Evolutionary conservation across 2,329 filamentous ascomycete genomes (phyloP), one percentile per base, ranked within the genome.

Genomic region (Chaetothyriales sp.): DNA sequence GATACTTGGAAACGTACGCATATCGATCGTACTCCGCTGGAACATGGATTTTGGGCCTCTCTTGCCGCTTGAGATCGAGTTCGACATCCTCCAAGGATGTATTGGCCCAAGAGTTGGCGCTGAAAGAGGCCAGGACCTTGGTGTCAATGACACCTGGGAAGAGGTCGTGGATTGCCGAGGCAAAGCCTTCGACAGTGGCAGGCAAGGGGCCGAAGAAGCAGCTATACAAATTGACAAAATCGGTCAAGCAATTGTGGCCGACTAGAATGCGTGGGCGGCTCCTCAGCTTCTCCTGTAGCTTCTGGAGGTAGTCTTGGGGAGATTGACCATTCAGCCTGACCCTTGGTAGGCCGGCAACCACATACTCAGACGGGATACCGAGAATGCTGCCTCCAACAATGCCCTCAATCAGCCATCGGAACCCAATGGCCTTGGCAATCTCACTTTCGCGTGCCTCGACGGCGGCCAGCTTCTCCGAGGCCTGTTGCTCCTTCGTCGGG

Each of bases 231-330:
- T 80, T 79, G n/a, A 80, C 68, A 43, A 82, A 60, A 57, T 82
- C 79, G 1, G 74, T 74, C 60, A 82, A 79, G 57, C 79, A 71
- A 57, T 82, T 82, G 63, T 82, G 79, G 1, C 78, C 79, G 1
- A 82, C 73, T 2, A 82, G 58, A 1, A 79, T 67, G 1, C 72
- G 70, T 12, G 71, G 68, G 18, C 68, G 71, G 18, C 64, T 61
- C 44, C 67, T 68, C 10, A 81, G 60, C 4, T 66, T 62, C 4
- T 63, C 57, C 49, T 70, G 65, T 43, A 71, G 49, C 3, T 60
- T 49, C 1, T 62, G 50, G n/a, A 64, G 57, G 42, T 66, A 61
- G 25, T 62, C 57, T 15, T 62, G 51, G 1, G 60, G 55, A 22
- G 53, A 48, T 18, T 59, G 52, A 9, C 59, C 54, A 3, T 60